These are phyloP conservation scores for Penicillium flavigenum DNA, from an alignment of 495 filamentous ascomycete species.

Conservation along the genomic window DNA sequence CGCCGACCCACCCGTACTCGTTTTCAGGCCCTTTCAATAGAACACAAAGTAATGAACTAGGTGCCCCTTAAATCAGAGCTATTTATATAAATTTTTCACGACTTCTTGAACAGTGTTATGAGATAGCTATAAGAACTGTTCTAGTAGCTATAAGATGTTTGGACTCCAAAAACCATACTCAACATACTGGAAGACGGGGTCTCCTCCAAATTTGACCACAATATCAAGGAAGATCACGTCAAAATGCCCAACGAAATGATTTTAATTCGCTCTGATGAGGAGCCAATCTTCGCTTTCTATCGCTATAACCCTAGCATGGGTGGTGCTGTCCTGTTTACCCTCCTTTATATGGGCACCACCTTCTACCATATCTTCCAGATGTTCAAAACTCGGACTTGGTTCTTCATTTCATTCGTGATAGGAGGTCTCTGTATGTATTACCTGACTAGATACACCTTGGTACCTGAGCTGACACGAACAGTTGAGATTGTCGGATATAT, in stretches of 20 bases:
- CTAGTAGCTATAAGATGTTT: not conserved
- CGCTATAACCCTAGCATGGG: constrained; percentile 42
- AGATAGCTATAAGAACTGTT: not conserved
- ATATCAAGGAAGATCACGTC: not conserved
- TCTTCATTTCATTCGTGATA: constrained; percentile 57
- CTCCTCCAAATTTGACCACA: not conserved
- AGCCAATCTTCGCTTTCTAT: constrained; percentile 12
- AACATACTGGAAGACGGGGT: not conserved
- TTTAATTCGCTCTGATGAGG: not conserved
- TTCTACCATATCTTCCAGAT: constrained; percentile 49
- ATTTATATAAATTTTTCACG: not conserved
- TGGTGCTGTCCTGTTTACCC: constrained; percentile 46
- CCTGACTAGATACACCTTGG: not conserved
- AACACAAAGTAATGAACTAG: not conserved
- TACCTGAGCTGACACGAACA: constrained; percentile 11
- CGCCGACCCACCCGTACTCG: constrained; percentile 2
- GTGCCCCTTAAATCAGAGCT: not conserved
- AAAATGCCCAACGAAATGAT: not conserved
- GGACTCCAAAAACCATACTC: not conserved
- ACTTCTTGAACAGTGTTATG: not conserved
- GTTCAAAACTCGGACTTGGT: constrained; percentile 53
- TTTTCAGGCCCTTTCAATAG: not conserved
- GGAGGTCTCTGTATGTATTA: constrained; percentile 52
- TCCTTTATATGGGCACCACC: constrained; percentile 48
- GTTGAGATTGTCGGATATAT: constrained; percentile 55